A percentile compares a stretch with the other conserved stretches of the same genome.
phyloP scores from a whole-genome alignment of 768 basidiomycete species.

The Termitomyces sp. region DNA sequence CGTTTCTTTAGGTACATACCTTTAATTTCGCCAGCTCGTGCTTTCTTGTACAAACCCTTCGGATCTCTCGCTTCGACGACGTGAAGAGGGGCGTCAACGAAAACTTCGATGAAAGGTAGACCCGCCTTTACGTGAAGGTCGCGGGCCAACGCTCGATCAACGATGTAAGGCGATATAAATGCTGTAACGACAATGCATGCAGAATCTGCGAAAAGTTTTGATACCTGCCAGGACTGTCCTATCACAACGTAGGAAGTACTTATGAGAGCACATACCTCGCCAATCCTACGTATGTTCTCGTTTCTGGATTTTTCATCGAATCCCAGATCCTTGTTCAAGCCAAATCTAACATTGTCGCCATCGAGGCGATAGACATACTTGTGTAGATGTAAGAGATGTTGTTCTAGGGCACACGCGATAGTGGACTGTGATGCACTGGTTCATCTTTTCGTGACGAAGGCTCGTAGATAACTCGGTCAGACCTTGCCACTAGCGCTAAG shows the following conservation, averaged over 20 bases:
- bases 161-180: conserved; percentile 96
- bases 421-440: conserved; percentile 61
- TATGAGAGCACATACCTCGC: conserved; percentile 62
- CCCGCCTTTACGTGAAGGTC: conserved; percentile 69
- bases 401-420: conserved; percentile 94
- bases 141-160: conserved; percentile 80
- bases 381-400: conserved; percentile 82
- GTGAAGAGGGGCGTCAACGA: conserved; percentile 83
- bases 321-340: conserved; percentile 93
- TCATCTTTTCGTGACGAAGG: neutral
- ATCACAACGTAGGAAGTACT: neutral
- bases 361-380: conserved; percentile 91
- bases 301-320: conserved; percentile 90
- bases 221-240: conserved; percentile 51
- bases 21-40: conserved; percentile 92
- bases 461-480: conserved; percentile 7
- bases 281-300: conserved; percentile 95
- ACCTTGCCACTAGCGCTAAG: conserved; percentile 95
- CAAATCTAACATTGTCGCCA: conserved; percentile 94
- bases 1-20: conserved; percentile 37
- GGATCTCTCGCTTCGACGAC: conserved; percentile 93
- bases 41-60: conserved; percentile 97
- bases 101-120: conserved; percentile 90
- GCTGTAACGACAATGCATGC: conserved; percentile 86
- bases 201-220: conserved; percentile 89